These are phyloP conservation scores for Tuber magnatum DNA, from an alignment of 495 filamentous ascomycete genomes.

Conservation along the genomic window DNA sequence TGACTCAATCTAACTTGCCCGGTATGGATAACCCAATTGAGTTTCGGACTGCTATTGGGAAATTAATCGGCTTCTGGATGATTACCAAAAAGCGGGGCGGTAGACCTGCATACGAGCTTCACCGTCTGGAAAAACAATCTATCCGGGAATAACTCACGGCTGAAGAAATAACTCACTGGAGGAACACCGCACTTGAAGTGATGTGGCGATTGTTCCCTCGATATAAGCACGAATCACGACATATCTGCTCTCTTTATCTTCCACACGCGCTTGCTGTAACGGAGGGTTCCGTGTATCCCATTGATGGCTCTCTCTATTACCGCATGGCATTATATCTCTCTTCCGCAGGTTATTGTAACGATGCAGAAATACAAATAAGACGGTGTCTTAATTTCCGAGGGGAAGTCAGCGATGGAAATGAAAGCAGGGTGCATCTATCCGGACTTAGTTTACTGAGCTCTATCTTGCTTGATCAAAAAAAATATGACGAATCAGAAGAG, in stretches of 20 bases:
- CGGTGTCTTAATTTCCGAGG: constrained; percentile 3
- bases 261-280: constrained; percentile 17
- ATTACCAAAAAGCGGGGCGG: not conserved
- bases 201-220: constrained; percentile 10
- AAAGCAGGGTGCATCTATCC: constrained; percentile 35
- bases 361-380: constrained; percentile 6
- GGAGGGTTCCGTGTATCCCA: not conserved
- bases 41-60: constrained; percentile 1
- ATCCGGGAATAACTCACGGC: constrained; percentile 3
- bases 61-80: constrained; percentile 3
- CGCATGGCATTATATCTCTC: not conserved
- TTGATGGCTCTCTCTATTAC: not conserved
- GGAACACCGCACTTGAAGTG: not conserved
- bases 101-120: constrained; percentile 8
- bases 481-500: constrained; percentile 8
- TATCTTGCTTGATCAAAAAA: constrained; percentile 8
- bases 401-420: constrained; percentile 19
- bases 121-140: constrained; percentile 16
- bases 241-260: constrained; percentile 4
- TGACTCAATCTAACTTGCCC: constrained; percentile 6
- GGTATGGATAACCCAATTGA: not conserved
- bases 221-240: not conserved
- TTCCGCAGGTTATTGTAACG: not conserved
- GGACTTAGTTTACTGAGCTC: constrained; percentile 12
- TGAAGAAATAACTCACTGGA: constrained; percentile 8